Percentiles rank a stretch among this genome's conserved stretches.
Conservation (phyloP, 1,284 basidiomycete genomes). For the Melampsora abietis-canadensis region DNA sequence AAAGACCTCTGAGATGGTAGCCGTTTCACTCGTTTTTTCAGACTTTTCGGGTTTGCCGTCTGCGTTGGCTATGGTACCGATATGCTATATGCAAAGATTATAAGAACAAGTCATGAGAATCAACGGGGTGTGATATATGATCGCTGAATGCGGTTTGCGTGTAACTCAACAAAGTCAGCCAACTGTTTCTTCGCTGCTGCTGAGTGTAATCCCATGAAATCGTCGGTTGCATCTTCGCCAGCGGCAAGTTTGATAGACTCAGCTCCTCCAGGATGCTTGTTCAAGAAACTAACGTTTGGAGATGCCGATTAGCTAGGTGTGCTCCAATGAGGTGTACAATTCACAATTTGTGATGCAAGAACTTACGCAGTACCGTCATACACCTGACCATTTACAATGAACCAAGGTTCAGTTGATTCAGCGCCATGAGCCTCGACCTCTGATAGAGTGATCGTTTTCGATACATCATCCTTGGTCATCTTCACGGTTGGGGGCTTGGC, state of each 20-base stretch:
- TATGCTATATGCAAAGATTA: constrained; percentile 54
- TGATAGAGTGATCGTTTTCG: constrained; percentile 55
- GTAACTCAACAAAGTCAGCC: constrained; percentile 53
- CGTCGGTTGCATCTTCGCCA: constrained; percentile 65
- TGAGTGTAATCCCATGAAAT: constrained; percentile 64
- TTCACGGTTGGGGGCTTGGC: constrained; percentile 13
- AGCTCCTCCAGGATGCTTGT: constrained; percentile 65
- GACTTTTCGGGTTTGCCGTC: constrained; percentile 36
- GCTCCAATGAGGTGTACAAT: constrained; percentile 47
- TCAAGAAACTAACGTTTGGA: constrained; percentile 55
- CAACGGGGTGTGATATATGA: constrained; percentile 46
- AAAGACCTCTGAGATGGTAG: constrained; percentile 54
- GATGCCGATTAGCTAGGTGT: constrained; percentile 55
- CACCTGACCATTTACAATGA: constrained; percentile 61
- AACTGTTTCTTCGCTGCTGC: constrained; percentile 59
- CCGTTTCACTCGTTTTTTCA: neutral
- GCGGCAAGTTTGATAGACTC: constrained; percentile 63
- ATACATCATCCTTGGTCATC: constrained; percentile 48
- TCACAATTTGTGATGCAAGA: constrained; percentile 48
- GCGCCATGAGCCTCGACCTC: constrained; percentile 53
- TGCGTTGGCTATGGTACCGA: constrained; percentile 55
- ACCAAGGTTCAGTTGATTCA: constrained; percentile 61
- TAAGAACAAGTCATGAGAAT: constrained; percentile 42
- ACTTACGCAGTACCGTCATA: constrained; percentile 47
- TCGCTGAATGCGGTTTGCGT: neutral